These are phyloP conservation scores for Candida frijolesensis DNA, from an alignment of 1,139 yeast genomes.

Conservation along the genomic window DNA sequence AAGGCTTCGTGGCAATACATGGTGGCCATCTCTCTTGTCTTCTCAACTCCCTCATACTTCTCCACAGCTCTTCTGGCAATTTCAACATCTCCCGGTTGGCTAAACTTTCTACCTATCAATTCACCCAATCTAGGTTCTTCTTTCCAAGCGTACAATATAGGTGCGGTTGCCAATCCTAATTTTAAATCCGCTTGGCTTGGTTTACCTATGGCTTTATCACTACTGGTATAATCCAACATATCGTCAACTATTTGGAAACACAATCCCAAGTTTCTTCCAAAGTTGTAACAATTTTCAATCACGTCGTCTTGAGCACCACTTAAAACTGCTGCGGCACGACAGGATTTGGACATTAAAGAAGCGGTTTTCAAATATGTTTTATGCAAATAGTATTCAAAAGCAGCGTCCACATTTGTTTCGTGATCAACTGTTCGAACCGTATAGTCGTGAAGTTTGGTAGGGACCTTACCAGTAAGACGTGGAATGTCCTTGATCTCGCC, in stretches of 20 bases:
- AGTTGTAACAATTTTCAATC: constrained; percentile 84
- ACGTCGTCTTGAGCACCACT: constrained; percentile 78
- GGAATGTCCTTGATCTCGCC: constrained; percentile 57
- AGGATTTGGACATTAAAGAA: constrained; percentile 90
- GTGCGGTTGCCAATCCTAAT: constrained; percentile 95
- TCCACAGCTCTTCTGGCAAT: constrained; percentile 74
- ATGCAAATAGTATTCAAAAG: constrained; percentile 92
- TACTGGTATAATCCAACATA: constrained; percentile 88
- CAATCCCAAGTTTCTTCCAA: constrained; percentile 90
- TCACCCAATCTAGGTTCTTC: constrained; percentile 83
- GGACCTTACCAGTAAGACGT: constrained; percentile 64
- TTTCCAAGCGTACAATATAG: constrained; percentile 93
- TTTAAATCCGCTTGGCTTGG: constrained; percentile 95
- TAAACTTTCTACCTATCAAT: constrained; percentile 80
- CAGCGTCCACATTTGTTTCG: constrained; percentile 74
- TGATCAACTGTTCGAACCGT: constrained; percentile 59
- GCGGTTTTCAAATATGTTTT: constrained; percentile 96
- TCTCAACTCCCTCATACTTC: constrained; percentile 70
- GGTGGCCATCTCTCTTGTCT: constrained; percentile 77
- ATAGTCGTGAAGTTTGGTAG: constrained; percentile 61
- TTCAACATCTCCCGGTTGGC: constrained; percentile 80
- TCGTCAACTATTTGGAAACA: constrained; percentile 98
- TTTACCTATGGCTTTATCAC: constrained; percentile 82
- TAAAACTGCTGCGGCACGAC: constrained; percentile 90
- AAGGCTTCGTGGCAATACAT: constrained; percentile 78